Percentiles rank a stretch among this genome's conserved stretches.
phyloP scores from a whole-genome alignment of 108 stramenopile species.

The Parietichytrium sp. region DNA sequence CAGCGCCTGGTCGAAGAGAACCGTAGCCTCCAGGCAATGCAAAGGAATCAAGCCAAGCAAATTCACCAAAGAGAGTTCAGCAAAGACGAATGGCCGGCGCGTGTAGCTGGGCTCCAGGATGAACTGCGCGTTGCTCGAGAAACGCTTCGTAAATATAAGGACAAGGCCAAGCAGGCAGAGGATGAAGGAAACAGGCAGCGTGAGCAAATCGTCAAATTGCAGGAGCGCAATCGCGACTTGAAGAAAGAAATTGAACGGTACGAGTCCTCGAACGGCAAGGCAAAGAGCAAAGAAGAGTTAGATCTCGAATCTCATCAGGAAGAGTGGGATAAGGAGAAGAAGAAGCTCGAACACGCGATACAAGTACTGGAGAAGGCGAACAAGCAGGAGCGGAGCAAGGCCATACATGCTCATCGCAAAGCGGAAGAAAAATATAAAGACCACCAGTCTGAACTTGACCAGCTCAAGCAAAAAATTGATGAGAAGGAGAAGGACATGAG shows the following conservation, averaged over 20 bases:
- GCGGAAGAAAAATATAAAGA: background rate
- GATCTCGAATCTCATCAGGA: background rate
- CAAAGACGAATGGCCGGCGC: background rate
- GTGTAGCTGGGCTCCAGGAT: background rate
- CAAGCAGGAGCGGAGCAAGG: slow-evolving; percentile 23
- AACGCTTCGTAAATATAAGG: slow-evolving; percentile 2
- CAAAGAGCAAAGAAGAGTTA: background rate
- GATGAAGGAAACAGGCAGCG: slow-evolving; percentile 11
- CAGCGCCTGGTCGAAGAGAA: slow-evolving; percentile 26
- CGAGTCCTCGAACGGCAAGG: slow-evolving; percentile 11
- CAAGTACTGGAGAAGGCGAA: slow-evolving; percentile 27
- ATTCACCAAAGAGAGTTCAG: background rate
- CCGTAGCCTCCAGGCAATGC: background rate
- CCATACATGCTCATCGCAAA: background rate
- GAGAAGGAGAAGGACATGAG: slow-evolving; percentile 29
- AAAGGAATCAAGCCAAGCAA: background rate
- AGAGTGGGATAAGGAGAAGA: background rate
- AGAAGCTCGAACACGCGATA: background rate
- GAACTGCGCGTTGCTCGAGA: slow-evolving; percentile 29
- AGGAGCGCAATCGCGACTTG: background rate
- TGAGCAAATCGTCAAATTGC: slow-evolving; percentile 32
- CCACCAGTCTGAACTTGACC: slow-evolving; percentile 11
- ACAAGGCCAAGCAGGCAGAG: background rate
- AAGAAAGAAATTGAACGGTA: slow-evolving; percentile 8
- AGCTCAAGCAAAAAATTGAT: no score